Evolutionary conservation across 768 basidiomycete genomes (phyloP).

Genomic region (Ramaria rubella): DNA sequence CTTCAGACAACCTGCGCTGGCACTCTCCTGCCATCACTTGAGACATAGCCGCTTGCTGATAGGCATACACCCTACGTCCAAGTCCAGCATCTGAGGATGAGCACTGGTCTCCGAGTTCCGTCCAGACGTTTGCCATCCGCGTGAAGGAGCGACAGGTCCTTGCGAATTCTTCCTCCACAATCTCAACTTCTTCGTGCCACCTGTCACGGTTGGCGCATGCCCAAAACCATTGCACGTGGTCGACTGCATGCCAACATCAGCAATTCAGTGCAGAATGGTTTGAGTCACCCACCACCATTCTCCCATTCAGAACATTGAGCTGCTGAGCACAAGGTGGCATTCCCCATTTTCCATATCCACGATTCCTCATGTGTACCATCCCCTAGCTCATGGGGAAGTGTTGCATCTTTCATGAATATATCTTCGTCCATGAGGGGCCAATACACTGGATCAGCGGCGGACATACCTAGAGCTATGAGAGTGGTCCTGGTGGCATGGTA

Average conservation of each 20-base stretch:
- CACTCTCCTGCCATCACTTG: background rate
- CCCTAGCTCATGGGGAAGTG: background rate
- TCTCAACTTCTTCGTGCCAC: conserved; percentile 18
- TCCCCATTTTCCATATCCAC: background rate
- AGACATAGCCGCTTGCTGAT: conserved; percentile 10
- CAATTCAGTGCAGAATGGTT: background rate
- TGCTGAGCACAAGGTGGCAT: background rate
- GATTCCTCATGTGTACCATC: background rate
- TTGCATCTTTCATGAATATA: background rate
- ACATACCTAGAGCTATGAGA: background rate
- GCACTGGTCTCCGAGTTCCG: background rate
- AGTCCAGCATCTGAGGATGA: background rate
- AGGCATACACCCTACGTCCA: conserved; percentile 6
- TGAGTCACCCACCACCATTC: background rate
- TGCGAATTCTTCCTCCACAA: conserved; percentile 13
- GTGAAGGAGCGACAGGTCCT: background rate
- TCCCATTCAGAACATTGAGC: background rate
- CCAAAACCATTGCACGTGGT: conserved; percentile 17
- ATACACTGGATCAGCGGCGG: background rate
- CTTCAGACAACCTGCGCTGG: too few relatives aligned
- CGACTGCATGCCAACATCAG: conserved; percentile 3
- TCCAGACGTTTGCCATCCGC: background rate
- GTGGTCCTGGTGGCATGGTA: background rate
- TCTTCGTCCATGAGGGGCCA: background rate
- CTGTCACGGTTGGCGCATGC: conserved; percentile 8